Base-by-base conservation (phyloP, 1,284 basidiomycete genomes). In the Boletus hoseneyae region DNA sequence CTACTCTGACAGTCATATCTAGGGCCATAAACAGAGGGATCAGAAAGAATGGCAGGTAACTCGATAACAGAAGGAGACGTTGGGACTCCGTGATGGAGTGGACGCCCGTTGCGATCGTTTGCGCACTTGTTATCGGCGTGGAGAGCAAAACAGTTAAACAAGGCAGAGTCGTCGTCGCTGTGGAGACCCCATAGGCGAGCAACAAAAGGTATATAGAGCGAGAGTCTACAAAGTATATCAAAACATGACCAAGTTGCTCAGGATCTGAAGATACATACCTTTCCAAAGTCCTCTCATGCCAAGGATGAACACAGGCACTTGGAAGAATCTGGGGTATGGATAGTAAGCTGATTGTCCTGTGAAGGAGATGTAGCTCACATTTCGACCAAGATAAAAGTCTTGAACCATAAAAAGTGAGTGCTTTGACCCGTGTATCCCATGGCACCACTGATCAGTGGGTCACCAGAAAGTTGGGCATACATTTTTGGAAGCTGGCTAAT, bases 41-140 rank as follows among this genome's bases (percentile, higher is more conserved):
- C 21, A 89, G 33, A 51, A 88, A 79, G 74, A 87, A 93, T 0
- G 90, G 87, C 3, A 90, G 63, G 59, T 93, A 93, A 59, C 80
- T 83, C 10, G 75, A 75, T 12, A 92, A 70, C n/a, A 93, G 72
- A 37, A 85, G 62, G 16, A 71, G 43, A 8, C 72, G 71, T 55
- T 83, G 76, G 49, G 65, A 67, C 3, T 65, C 37, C 0, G 78
- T 73, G 48, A 84, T 43, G 15, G 76, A 69, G 15, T 67, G 58
- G 15, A 71, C 51, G 3, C 64, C 64, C 4, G 66, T 53, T 9
- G 61, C 66, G 12, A 74, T 48, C 0, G 73, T 71, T 16, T 62
- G 56, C 2, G 59, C 44, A 23, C 65, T 62, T 3, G 71, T 68
- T 16, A 64, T 56, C 0, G 78, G 77, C 3, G 74, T 74, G 10